Conservation (phyloP, 345 rosid species). For the Capsella bursapastoris region DNA sequence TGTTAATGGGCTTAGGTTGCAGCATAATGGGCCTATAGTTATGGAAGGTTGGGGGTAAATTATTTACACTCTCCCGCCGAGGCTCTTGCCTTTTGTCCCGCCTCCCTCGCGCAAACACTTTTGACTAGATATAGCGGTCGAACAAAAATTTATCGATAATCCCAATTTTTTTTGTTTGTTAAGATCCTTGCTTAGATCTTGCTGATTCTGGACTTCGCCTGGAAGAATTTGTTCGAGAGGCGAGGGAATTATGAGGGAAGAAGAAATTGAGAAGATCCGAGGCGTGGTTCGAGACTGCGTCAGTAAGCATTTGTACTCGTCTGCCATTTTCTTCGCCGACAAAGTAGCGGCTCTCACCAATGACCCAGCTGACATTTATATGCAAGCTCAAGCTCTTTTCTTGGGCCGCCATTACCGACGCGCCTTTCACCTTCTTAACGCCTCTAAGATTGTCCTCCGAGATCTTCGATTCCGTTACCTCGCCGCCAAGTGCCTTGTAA, state of each 20-base stretch:
- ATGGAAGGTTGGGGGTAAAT: background rate
- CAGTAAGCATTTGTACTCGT: conserved; percentile 95
- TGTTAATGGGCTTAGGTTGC: conserved; percentile 5
- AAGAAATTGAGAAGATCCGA: conserved; percentile 83
- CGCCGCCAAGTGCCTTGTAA: conserved; percentile 93
- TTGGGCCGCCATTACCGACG: conserved; percentile 95
- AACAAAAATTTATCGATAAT: conserved; percentile 11
- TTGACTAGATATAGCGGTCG: background rate
- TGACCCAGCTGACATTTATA: conserved; percentile 87
- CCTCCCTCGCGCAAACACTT: conserved; percentile 15
- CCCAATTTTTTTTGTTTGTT: background rate
- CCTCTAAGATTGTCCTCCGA: conserved; percentile 86
- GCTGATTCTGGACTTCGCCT: background rate
- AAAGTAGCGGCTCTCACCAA: conserved; percentile 80
- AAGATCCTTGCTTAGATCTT: background rate
- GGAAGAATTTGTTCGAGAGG: background rate
- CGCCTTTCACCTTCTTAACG: conserved; percentile 88
- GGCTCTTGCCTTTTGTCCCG: conserved; percentile 15
- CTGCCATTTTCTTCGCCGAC: conserved; percentile 96
- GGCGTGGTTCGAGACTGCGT: conserved; percentile 94
- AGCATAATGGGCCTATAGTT: background rate
- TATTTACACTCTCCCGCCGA: conserved; percentile 34
- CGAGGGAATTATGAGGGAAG: conserved; percentile 69
- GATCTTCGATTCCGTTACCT: conserved; percentile 99
- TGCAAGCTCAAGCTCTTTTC: conserved; percentile 96